Evolutionary conservation across 371 early-diverging fungal species (phyloP).

Genomic region (Smittium mucronatum): DNA sequence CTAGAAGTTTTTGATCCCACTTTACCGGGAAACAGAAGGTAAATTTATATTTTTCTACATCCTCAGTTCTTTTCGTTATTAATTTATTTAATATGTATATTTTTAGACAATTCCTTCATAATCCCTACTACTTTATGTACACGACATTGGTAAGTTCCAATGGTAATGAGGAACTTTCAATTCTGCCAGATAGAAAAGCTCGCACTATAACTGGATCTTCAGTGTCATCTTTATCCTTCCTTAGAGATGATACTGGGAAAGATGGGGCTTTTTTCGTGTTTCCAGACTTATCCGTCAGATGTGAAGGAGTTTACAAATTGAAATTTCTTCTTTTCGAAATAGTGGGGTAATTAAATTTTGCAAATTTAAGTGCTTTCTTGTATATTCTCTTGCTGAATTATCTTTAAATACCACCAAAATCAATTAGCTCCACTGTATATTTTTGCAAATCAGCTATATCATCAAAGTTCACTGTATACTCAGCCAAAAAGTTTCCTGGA

Average conservation of each 20-base stretch:
- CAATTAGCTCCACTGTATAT: slow-evolving; percentile 49
- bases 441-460: slow-evolving; percentile 68
- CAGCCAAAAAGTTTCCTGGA: slow-evolving; percentile 89
- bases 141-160: slow-evolving; percentile 33
- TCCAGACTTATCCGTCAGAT: slow-evolving; percentile 81
- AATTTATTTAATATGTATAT: not conserved
- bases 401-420: no score
- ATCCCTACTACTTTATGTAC: slow-evolving; percentile 38
- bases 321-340: slow-evolving; percentile 84
- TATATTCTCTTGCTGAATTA: no score
- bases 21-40: slow-evolving; percentile 18
- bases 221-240: slow-evolving; percentile 76
- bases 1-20: slow-evolving; percentile 46
- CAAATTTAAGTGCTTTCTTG: not conserved
- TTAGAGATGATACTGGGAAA: slow-evolving; percentile 70
- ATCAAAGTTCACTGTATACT: slow-evolving; percentile 66
- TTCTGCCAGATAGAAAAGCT: slow-evolving; percentile 30
- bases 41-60: slow-evolving; percentile 9
- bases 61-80: not conserved
- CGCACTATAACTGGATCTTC: slow-evolving; percentile 57
- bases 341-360: slow-evolving; percentile 43
- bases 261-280: slow-evolving; percentile 94
- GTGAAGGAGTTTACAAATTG: slow-evolving; percentile 79
- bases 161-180: slow-evolving; percentile 33
- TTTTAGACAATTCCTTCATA: slow-evolving; percentile 28